Conservation (phyloP, 2,329 filamentous ascomycete genomes). For the Fusarium cyanostomum region DNA sequence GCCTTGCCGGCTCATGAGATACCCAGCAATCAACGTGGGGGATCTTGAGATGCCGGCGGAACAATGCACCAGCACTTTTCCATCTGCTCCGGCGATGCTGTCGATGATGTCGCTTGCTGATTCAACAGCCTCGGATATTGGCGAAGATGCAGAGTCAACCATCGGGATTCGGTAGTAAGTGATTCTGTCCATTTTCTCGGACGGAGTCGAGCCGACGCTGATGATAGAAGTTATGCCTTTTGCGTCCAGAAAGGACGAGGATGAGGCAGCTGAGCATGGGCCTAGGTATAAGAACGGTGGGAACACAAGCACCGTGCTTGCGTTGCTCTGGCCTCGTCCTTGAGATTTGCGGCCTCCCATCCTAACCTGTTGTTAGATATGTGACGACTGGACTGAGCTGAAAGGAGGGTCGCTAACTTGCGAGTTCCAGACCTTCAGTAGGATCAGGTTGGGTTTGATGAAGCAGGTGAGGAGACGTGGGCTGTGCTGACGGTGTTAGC, state of each 20-base stretch:
- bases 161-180: not conserved
- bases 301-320: not conserved
- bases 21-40: not conserved
- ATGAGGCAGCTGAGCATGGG: not conserved
- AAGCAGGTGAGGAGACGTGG: no score
- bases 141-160: not conserved
- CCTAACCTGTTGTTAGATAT: no score
- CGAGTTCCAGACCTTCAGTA: no score
- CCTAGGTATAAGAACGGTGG: not conserved
- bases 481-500: no score
- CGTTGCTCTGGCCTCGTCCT: not conserved
- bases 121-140: not conserved
- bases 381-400: no score
- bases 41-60: slow-evolving; percentile 1
- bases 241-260: not conserved
- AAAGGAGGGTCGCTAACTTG: no score
- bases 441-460: no score
- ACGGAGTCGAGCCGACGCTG: not conserved
- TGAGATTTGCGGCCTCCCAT: not conserved
- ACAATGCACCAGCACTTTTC: not conserved
- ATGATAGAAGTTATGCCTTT: not conserved
- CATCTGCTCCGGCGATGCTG: not conserved
- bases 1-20: not conserved
- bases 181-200: not conserved
- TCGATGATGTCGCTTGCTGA: not conserved